phyloP scores from a whole-genome alignment of 1,284 basidiomycete species.

The Cystobasidium sp. region DNA sequence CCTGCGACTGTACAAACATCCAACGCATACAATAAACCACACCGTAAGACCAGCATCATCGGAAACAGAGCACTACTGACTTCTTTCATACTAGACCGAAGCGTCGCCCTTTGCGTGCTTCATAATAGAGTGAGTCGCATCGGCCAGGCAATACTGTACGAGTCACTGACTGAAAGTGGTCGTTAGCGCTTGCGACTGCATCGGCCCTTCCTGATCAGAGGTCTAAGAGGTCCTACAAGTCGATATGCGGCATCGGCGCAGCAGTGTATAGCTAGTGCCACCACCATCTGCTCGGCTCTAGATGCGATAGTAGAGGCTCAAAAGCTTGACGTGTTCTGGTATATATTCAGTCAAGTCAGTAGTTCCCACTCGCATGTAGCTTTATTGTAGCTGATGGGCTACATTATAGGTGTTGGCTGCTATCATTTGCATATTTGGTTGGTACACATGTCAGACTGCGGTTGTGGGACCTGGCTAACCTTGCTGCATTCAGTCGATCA shows the following conservation, averaged over 20 bases:
- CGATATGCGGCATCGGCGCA: constrained; percentile 10
- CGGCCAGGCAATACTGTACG: background rate
- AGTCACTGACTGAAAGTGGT: background rate
- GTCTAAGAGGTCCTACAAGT: constrained; percentile 1
- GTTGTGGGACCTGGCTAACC: background rate
- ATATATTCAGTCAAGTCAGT: constrained; percentile 21
- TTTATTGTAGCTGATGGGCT: no score
- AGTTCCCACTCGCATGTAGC: background rate
- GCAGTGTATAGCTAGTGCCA: constrained; percentile 12
- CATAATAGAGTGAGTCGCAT: constrained; percentile 3
- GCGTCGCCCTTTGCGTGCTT: constrained; percentile 10
- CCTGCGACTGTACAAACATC: constrained; percentile 8
- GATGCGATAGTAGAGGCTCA: constrained; percentile 23
- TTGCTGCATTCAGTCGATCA: constrained; percentile 1
- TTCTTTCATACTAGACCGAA: background rate
- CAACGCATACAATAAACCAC: constrained; percentile 21
- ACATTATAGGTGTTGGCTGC: constrained; percentile 1
- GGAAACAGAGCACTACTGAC: background rate
- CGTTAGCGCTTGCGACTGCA: constrained; percentile 6
- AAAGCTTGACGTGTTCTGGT: constrained; percentile 24
- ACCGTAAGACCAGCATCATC: background rate
- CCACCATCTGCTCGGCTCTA: constrained; percentile 8
- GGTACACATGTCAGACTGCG: background rate
- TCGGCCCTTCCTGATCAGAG: constrained; percentile 19
- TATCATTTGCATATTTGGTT: constrained; percentile 20